A percentile compares a stretch with the other conserved stretches of the same genome.
Conservation (phyloP, 352 stramenopile species). For the Phytophthora boehmeriae region DNA sequence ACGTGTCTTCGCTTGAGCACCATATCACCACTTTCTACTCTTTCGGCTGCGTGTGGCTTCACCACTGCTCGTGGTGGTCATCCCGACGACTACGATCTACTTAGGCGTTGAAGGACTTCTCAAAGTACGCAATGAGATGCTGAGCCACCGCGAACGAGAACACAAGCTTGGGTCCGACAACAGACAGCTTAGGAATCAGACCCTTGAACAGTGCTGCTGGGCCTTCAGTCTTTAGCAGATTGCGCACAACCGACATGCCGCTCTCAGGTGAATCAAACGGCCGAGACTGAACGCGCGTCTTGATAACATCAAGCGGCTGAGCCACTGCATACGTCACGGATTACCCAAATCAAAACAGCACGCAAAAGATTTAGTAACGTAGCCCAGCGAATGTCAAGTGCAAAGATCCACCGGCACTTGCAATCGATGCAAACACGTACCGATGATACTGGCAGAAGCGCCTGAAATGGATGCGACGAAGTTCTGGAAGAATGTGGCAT, state of each 20-base stretch:
- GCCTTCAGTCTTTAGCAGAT: slow-evolving; percentile 94
- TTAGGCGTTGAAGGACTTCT: slow-evolving; percentile 72
- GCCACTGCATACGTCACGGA: slow-evolving; percentile 60
- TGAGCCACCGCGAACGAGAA: slow-evolving; percentile 97
- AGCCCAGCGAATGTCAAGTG: too few relatives aligned
- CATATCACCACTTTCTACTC: slow-evolving; percentile 9
- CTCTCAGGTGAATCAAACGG: slow-evolving; percentile 94
- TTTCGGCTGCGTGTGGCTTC: slow-evolving; percentile 14
- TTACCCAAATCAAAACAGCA: slow-evolving; percentile 15
- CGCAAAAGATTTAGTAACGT: slow-evolving; percentile 2
- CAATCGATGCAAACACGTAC: slow-evolving; percentile 35
- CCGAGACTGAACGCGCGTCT: slow-evolving; percentile 94
- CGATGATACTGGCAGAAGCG: slow-evolving; percentile 83
- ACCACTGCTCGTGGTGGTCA: slow-evolving; percentile 12
- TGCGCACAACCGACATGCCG: slow-evolving; percentile 90
- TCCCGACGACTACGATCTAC: slow-evolving; percentile 7
- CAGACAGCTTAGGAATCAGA: slow-evolving; percentile 93
- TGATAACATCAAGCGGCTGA: slow-evolving; percentile 95
- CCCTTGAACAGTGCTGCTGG: slow-evolving; percentile 94
- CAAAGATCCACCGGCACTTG: too few relatives aligned
- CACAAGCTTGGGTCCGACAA: slow-evolving; percentile 96
- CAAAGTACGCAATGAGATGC: slow-evolving; percentile 94
- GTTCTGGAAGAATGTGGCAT: slow-evolving; percentile 93
- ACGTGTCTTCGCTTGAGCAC: neutral
- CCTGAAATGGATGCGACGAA: slow-evolving; percentile 88